Percentiles rank a stretch among this genome's conserved stretches.
phyloP scores from a whole-genome alignment of 2,329 filamentous ascomycete species.

The Parastagonospora nodorum region DNA sequence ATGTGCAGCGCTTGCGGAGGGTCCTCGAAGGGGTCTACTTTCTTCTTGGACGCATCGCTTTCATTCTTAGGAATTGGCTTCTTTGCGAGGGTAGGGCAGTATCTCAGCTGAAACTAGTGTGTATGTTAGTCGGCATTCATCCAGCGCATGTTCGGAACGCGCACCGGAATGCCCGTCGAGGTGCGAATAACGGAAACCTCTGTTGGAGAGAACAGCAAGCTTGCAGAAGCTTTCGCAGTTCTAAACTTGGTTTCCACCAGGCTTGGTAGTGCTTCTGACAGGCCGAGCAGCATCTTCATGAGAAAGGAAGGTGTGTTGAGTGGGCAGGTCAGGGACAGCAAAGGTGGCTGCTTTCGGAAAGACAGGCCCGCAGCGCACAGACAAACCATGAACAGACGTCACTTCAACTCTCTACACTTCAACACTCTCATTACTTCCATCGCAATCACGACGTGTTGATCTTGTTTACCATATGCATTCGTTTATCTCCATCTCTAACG shows the following conservation, averaged over 20 bases:
- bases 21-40: constrained; percentile 66
- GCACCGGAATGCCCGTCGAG: constrained; percentile 44
- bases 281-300: constrained; percentile 38
- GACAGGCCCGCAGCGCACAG: not conserved
- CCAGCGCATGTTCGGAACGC: constrained; percentile 14
- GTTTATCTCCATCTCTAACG: constrained; percentile 1
- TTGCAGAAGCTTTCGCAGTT: constrained; percentile 40
- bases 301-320: constrained; percentile 1
- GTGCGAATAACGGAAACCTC: constrained; percentile 47
- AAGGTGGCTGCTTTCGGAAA: not conserved
- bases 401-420: constrained; percentile 2
- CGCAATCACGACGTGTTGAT: not conserved
- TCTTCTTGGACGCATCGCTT: constrained; percentile 28
- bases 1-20: constrained; percentile 61
- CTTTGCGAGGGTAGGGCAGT: constrained; percentile 69
- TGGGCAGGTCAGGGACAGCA: not conserved
- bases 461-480: not conserved
- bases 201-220: constrained; percentile 48
- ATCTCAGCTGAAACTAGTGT: constrained; percentile 73
- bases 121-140: constrained; percentile 16
- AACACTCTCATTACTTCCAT: not conserved
- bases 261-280: constrained; percentile 41
- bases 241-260: constrained; percentile 47
- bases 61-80: constrained; percentile 61
- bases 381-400: not conserved